phyloP scores from a whole-genome alignment of 1,139 yeast genomes.

The Yamadazyma atmosphaerica region DNA sequence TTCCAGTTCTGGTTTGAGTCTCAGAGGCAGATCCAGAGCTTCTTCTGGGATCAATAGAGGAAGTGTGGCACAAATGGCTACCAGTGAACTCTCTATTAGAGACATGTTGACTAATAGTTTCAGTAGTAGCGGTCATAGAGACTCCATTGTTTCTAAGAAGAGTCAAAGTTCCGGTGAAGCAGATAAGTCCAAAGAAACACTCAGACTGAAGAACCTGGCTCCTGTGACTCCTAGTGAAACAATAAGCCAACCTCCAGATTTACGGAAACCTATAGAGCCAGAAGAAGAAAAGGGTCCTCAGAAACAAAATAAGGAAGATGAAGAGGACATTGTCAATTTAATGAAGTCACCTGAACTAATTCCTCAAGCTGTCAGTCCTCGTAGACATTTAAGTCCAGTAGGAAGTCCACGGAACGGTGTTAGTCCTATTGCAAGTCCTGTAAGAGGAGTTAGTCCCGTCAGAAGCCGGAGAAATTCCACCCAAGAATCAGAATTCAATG shows the following conservation, averaged over 20 bases:
- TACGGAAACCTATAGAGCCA: background rate
- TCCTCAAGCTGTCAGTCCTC: constrained; percentile 17
- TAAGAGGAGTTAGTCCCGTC: background rate
- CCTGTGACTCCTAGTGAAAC: background rate
- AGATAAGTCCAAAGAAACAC: background rate
- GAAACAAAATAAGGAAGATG: too few relatives aligned
- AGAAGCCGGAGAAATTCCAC: constrained; percentile 1
- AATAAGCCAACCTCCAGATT: background rate
- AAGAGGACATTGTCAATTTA: constrained; percentile 22
- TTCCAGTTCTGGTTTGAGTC: constrained; percentile 5
- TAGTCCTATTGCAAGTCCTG: constrained; percentile 10
- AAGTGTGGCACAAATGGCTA: constrained; percentile 3
- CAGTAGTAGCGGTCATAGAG: constrained; percentile 10
- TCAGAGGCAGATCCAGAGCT: constrained; percentile 10
- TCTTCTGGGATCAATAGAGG: constrained; percentile 6
- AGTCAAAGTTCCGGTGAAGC: constrained; percentile 17
- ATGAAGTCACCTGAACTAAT: constrained; percentile 14
- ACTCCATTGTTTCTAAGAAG: constrained; percentile 13
- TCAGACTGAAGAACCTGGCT: background rate
- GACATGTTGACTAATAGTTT: constrained; percentile 21
- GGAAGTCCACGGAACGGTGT: constrained; percentile 10
- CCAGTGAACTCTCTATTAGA: constrained; percentile 21
- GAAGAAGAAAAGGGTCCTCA: background rate
- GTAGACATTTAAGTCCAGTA: constrained; percentile 13
- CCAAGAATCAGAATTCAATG: background rate